Evolutionary conservation across 2,329 filamentous ascomycete species (phyloP).

Genomic region (Cytospora mali): DNA sequence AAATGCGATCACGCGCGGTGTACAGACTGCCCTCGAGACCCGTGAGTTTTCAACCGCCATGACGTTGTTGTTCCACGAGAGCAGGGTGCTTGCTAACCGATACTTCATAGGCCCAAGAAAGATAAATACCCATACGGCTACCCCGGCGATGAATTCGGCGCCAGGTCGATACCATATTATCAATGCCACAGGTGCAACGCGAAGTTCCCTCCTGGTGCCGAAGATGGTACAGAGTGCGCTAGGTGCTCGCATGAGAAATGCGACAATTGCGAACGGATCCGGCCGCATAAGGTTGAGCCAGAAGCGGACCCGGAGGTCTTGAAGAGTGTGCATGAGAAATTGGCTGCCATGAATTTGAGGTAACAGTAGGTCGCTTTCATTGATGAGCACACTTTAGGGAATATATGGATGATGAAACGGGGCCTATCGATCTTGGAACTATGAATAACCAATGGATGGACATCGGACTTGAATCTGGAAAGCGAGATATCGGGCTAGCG

Average conservation of each 20-base stretch:
- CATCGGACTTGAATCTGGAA: not conserved
- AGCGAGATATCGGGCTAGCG: not conserved
- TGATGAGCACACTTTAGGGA: conserved; percentile 8
- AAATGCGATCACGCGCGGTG: conserved; percentile 75
- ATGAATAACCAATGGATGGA: not conserved
- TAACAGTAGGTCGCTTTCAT: conserved; percentile 1
- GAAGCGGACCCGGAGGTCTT: conserved; percentile 64
- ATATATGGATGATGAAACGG: not conserved
- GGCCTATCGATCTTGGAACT: no score
- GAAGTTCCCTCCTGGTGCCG: conserved; percentile 54
- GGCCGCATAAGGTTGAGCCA: conserved; percentile 62
- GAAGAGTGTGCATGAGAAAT: conserved; percentile 57
- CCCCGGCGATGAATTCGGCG: conserved; percentile 64
- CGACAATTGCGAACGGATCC: conserved; percentile 58
- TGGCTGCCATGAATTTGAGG: conserved; percentile 47
- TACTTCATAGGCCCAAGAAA: conserved; percentile 58
- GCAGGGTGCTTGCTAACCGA: conserved; percentile 29
- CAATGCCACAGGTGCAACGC: conserved; percentile 66
- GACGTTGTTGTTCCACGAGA: not conserved
- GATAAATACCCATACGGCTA: conserved; percentile 72
- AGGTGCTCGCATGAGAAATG: conserved; percentile 65
- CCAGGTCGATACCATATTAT: conserved; percentile 54
- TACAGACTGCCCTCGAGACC: conserved; percentile 78
- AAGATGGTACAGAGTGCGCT: conserved; percentile 57
- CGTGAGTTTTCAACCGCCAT: conserved; percentile 55